Evolutionary conservation across 305 asterid species (phyloP).

Genomic region (Caryopteris hybrid): DNA sequence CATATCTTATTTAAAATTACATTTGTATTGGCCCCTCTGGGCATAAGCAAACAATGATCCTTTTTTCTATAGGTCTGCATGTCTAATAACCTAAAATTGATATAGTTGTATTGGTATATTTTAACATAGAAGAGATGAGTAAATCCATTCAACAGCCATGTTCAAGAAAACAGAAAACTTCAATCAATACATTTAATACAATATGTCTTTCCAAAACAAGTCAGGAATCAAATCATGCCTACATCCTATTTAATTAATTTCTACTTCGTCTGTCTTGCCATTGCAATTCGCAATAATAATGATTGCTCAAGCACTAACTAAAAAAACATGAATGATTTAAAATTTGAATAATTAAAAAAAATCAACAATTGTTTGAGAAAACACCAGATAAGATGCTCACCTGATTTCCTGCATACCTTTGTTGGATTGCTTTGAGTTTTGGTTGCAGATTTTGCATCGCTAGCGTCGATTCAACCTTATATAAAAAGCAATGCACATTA

Average conservation of each 20-base stretch:
- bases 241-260: background rate
- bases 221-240: background rate
- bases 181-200: background rate
- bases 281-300: background rate
- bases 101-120: background rate
- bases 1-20: constrained; percentile 3
- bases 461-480: constrained; percentile 91
- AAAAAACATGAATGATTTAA: background rate
- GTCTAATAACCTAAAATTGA: background rate
- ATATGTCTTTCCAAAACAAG: background rate
- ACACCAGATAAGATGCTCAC: constrained; percentile 33
- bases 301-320: constrained; percentile 2
- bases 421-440: constrained; percentile 95
- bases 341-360: too few relatives aligned
- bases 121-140: background rate
- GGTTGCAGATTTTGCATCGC: constrained; percentile 99
- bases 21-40: background rate
- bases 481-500: constrained; percentile 20
- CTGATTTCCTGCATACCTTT: constrained; percentile 98
- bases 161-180: background rate
- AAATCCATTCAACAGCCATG: constrained; percentile 2
- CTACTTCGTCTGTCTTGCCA: constrained; percentile 8
- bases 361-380: background rate
- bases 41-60: background rate
- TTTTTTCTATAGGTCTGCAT: background rate